phyloP scores from a whole-genome alignment of 371 early-diverging fungal species.

The Mortierella polycephala region DNA sequence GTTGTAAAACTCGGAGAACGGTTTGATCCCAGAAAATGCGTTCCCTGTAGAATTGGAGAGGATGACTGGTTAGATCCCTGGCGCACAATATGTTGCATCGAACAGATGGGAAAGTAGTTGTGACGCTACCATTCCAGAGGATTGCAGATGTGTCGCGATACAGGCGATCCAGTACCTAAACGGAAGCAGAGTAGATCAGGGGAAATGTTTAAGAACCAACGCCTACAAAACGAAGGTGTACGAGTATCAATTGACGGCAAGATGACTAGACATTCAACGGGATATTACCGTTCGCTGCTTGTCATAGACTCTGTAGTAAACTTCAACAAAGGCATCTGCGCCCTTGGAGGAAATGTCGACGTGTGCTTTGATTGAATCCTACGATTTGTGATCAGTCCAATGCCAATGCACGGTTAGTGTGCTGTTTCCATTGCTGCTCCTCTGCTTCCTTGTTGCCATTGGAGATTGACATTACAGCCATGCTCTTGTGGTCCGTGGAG shows the following conservation, averaged over 20 bases:
- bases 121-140: conserved; percentile 75
- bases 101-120: conserved; percentile 10
- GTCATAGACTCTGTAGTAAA: conserved; percentile 73
- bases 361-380: conserved; percentile 43
- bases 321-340: conserved; percentile 72
- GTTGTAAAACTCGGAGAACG: conserved; percentile 68
- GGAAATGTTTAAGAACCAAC: neutral
- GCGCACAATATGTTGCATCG: neutral
- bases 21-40: conserved; percentile 64
- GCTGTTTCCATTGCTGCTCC: neutral
- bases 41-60: conserved; percentile 55
- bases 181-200: no score
- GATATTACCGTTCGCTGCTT: conserved; percentile 66
- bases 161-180: conserved; percentile 63
- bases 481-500: no score
- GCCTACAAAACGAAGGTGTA: no score
- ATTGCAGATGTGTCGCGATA: conserved; percentile 78
- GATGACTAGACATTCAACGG: no score
- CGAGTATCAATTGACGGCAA: no score
- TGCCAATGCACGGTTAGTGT: neutral
- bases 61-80: neutral
- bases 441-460: neutral
- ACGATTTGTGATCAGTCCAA: neutral
- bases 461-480: no score
- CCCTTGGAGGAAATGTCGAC: conserved; percentile 54